Conservation (phyloP, 2,329 filamentous ascomycete genomes). For the Didymella segeticola region DNA sequence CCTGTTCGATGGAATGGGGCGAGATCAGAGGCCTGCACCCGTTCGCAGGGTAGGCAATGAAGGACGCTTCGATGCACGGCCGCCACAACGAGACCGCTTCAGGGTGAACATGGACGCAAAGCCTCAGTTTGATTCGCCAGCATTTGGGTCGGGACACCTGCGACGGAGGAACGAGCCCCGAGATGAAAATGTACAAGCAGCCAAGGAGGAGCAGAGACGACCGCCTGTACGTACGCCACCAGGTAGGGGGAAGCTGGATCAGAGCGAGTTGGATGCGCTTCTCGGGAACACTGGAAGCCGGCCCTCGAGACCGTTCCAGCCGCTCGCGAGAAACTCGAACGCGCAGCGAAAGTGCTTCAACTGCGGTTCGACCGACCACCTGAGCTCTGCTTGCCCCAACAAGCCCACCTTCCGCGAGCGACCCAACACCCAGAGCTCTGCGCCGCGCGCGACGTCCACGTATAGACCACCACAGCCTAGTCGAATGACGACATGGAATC, state of each 20-base stretch:
- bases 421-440: slow-evolving; percentile 3
- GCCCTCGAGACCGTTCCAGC: slow-evolving; percentile 27
- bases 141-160: slow-evolving; percentile 35
- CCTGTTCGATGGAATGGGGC: slow-evolving; percentile 23
- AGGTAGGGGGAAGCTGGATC: slow-evolving; percentile 32
- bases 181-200: slow-evolving; percentile 1
- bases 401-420: slow-evolving; percentile 35
- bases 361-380: slow-evolving; percentile 36
- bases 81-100: slow-evolving; percentile 26
- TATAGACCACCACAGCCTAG: slow-evolving; percentile 17
- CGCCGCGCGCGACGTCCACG: slow-evolving; percentile 8
- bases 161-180: slow-evolving; percentile 36
- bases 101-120: slow-evolving; percentile 43
- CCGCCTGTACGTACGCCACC: slow-evolving; percentile 15
- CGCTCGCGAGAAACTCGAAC: slow-evolving; percentile 30
- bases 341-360: slow-evolving; percentile 39
- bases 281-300: slow-evolving; percentile 23
- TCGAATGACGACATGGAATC: slow-evolving; percentile 8
- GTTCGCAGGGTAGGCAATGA: slow-evolving; percentile 2
- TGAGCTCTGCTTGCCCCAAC: slow-evolving; percentile 31
- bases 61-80: slow-evolving; percentile 1
- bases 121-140: slow-evolving; percentile 34
- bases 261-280: slow-evolving; percentile 37
- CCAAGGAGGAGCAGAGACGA: slow-evolving; percentile 5
- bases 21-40: slow-evolving; percentile 23